A percentile compares a stretch with the other conserved stretches of the same genome.
phyloP scores from a whole-genome alignment of 2,329 filamentous ascomycete genomes.

The Neopestalotiopsis sp. region DNA sequence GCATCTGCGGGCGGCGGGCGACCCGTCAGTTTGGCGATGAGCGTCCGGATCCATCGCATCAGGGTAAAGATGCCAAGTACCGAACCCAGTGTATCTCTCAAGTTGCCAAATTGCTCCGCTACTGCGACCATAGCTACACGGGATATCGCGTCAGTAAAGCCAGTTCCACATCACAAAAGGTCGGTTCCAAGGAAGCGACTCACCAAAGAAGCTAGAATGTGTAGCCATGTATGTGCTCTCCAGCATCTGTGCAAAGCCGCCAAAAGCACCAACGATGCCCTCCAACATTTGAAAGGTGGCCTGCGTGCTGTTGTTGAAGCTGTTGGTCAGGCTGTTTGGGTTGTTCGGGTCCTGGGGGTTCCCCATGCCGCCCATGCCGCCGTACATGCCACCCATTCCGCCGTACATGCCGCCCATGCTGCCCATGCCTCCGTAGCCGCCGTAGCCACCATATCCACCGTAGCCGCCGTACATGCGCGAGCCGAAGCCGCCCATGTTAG shows the following conservation, averaged over 20 bases:
- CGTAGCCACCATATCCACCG: conserved; percentile 48
- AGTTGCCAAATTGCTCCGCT: conserved; percentile 93
- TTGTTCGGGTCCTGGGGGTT: conserved; percentile 74
- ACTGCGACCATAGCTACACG: conserved; percentile 91
- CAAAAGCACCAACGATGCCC: conserved; percentile 94
- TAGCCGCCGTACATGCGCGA: conserved; percentile 42
- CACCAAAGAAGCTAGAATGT: conserved; percentile 97
- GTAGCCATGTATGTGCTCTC: conserved; percentile 99
- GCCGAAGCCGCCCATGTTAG: conserved; percentile 41
- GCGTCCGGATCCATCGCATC: conserved; percentile 91
- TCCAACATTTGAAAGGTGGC: conserved; percentile 99
- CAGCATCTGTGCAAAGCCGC: conserved; percentile 97
- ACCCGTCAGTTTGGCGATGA: conserved; percentile 91
- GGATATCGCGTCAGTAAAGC: background rate
- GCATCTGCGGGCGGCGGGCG: conserved; percentile 88
- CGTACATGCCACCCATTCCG: conserved; percentile 41
- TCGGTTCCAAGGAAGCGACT: conserved; percentile 36
- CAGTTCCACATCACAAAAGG: conserved; percentile 4
- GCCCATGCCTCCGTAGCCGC: conserved; percentile 53
- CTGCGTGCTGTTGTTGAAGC: conserved; percentile 92
- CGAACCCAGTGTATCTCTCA: conserved; percentile 91
- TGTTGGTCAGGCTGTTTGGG: conserved; percentile 91
- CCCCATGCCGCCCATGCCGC: conserved; percentile 48
- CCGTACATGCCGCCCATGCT: conserved; percentile 44
- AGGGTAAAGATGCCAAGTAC: conserved; percentile 94